Conservation (phyloP, 179 eudicot species). For the Nepenthes alata region DNA sequence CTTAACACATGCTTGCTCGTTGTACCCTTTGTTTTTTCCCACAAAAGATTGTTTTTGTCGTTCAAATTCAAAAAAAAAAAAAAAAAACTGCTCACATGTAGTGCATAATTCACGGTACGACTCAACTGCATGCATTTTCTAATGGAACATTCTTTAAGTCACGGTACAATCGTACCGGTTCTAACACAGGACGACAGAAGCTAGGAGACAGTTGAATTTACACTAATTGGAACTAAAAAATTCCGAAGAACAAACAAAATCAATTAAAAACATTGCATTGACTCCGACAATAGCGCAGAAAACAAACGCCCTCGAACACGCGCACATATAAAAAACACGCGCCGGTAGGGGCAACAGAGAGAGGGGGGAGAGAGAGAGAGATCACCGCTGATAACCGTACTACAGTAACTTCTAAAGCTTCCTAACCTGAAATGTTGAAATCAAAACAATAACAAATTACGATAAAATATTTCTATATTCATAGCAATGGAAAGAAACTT, state of each 20-base stretch:
- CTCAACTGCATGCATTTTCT: neutral
- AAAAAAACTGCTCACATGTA: too few species aligned
- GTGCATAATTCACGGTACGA: too few species aligned
- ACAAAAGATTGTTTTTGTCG: neutral
- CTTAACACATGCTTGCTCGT: too few species aligned
- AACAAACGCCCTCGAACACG: too few species aligned
- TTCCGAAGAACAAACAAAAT: too few species aligned
- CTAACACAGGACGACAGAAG: neutral
- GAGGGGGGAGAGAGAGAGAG: neutral
- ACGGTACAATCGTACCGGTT: neutral
- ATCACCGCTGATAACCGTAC: conserved; percentile 25
- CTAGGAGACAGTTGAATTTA: neutral
- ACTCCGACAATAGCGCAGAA: too few species aligned
- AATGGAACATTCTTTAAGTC: neutral
- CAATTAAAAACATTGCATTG: too few species aligned
- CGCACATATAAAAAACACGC: too few species aligned
- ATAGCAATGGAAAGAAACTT: neutral
- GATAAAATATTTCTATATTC: neutral
- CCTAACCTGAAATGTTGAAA: conserved; percentile 32
- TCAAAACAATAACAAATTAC: neutral
- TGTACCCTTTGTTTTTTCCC: neutral
- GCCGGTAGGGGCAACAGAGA: neutral
- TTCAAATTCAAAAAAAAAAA: too few species aligned
- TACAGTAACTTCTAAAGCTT: conserved; percentile 39
- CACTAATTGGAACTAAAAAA: too few species aligned